These are phyloP conservation scores for Echites panduratus DNA, from an alignment of 257 asterid genomes.

Conservation along the genomic window DNA sequence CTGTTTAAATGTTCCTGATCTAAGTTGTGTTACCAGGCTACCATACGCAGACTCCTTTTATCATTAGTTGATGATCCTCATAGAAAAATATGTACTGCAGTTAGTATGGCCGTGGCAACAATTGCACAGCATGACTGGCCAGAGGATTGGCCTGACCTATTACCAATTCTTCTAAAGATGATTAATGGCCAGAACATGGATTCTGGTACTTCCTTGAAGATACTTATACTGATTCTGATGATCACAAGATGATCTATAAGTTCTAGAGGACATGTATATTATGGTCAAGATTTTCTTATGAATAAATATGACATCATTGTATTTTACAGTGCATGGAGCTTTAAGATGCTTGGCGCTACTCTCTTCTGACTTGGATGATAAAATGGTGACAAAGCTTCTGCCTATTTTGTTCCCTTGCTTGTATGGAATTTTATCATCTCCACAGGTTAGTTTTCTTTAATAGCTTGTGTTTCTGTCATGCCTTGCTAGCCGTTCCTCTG, in stretches of 20 bases:
- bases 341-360: conserved; percentile 88
- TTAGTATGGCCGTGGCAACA: conserved; percentile 76
- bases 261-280: not conserved
- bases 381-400: conserved; percentile 66
- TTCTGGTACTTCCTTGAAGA: conserved; percentile 55
- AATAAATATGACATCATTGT: conserved; percentile 2
- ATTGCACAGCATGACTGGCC: conserved; percentile 93
- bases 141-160: conserved; percentile 89
- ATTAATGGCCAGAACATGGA: conserved; percentile 55
- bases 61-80: conserved; percentile 67
- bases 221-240: conserved; percentile 10
- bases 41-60: conserved; percentile 61
- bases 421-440: conserved; percentile 70
- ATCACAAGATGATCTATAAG: not conserved
- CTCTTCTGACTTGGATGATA: conserved; percentile 88
- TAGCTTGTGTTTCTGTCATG: not conserved
- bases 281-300: conserved; percentile 1
- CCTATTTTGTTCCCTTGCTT: conserved; percentile 82
- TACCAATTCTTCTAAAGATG: conserved; percentile 60
- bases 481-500: not conserved
- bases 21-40: conserved; percentile 41
- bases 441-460: conserved; percentile 55
- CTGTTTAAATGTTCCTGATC: conserved; percentile 10
- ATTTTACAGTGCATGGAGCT: conserved; percentile 80
- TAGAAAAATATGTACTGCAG: conserved; percentile 80